These are phyloP conservation scores for Saccharomycodes ludwigii DNA, from an alignment of 805 yeast genomes.

Conservation along the genomic window DNA sequence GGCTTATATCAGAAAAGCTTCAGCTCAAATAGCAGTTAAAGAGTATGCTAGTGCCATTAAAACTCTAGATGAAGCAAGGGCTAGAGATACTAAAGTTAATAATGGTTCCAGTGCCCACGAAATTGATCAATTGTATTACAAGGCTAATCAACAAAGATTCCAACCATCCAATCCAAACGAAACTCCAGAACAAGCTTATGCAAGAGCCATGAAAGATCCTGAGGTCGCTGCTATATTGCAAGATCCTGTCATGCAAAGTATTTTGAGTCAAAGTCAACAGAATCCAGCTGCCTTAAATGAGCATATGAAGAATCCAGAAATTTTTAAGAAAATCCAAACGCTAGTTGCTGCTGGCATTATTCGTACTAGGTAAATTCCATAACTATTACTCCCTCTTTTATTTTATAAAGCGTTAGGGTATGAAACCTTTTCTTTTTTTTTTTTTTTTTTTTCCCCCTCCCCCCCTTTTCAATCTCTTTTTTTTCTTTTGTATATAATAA, in stretches of 20 bases:
- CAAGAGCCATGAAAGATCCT: conserved; percentile 85
- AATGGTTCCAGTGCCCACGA: conserved; percentile 55
- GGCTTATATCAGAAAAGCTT: conserved; percentile 95
- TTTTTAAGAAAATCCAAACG: conserved; percentile 73
- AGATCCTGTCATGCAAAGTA: conserved; percentile 94
- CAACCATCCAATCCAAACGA: conserved; percentile 67
- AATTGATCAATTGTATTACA: conserved; percentile 69
- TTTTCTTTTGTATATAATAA: too few species aligned
- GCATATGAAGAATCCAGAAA: conserved; percentile 94
- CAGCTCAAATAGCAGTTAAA: conserved; percentile 81
- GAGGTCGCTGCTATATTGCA: conserved; percentile 80
- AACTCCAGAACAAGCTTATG: conserved; percentile 89
- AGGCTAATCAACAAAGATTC: conserved; percentile 72
- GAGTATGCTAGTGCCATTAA: conserved; percentile 75
- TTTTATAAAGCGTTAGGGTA: too few species aligned
- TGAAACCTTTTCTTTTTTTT: too few species aligned
- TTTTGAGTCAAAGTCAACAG: conserved; percentile 83
- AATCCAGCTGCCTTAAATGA: conserved; percentile 96
- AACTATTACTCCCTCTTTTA: too few species aligned
- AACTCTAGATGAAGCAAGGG: conserved; percentile 68
- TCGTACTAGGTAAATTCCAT: conserved; percentile 51
- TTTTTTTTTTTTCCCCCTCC: too few species aligned
- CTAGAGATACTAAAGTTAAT: conserved; percentile 51
- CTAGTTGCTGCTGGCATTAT: conserved; percentile 95
- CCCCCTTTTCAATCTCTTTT: too few species aligned